These are phyloP conservation scores for Sindora glabra DNA, from an alignment of 306 rosid genomes.

Conservation along the genomic window DNA sequence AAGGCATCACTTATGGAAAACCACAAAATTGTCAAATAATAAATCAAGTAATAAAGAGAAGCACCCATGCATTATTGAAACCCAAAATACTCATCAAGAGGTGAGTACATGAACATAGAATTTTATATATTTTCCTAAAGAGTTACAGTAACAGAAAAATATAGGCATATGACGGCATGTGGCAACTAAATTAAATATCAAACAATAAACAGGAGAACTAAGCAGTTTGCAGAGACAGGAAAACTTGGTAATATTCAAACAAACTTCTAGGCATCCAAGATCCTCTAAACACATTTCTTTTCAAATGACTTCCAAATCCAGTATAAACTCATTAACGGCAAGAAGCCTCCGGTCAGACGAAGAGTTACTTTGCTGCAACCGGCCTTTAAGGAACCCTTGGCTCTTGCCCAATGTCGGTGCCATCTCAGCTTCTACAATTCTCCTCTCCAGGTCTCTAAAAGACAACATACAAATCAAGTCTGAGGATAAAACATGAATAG, in stretches of 20 bases:
- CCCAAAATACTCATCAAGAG: too few species aligned
- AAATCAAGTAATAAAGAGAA: too few species aligned
- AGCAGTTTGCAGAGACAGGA: not conserved
- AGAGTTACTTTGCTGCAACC: conserved; percentile 36
- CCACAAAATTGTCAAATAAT: too few species aligned
- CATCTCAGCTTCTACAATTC: conserved; percentile 96
- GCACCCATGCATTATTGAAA: too few species aligned
- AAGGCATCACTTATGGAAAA: conserved; percentile 70
- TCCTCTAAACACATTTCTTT: conserved; percentile 75
- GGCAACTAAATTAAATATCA: not conserved
- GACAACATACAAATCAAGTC: not conserved
- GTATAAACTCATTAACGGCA: conserved; percentile 91
- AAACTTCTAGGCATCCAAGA: conserved; percentile 98
- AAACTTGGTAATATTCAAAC: conserved; percentile 18
- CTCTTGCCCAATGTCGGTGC: conserved; percentile 86
- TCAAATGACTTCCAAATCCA: conserved; percentile 83
- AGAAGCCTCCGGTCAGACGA: conserved; percentile 62
- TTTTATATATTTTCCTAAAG: not conserved
- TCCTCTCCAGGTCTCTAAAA: conserved; percentile 78
- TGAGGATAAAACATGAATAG: not conserved
- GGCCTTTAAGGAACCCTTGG: conserved; percentile 83
- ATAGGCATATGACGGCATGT: not conserved
- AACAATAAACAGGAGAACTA: not conserved
- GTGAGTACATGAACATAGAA: not conserved
- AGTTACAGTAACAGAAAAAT: not conserved